phyloP scores from a whole-genome alignment of 805 yeast genomes.

The Teunomyces tritomae region DNA sequence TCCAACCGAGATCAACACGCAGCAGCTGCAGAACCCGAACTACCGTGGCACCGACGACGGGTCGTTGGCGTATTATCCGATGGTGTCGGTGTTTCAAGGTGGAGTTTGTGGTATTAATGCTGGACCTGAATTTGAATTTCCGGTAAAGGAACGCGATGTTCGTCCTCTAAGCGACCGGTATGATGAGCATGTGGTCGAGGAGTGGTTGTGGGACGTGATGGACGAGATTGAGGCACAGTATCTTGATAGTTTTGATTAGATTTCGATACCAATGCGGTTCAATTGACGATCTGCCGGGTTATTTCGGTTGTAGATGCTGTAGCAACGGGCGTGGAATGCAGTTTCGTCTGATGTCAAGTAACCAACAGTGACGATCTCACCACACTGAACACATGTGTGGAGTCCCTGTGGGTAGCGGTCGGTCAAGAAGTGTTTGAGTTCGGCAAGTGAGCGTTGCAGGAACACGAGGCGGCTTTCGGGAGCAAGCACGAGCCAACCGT shows the following conservation, averaged over 20 bases:
- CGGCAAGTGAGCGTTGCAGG: constrained; percentile 45
- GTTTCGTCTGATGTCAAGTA: constrained; percentile 25
- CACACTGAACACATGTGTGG: constrained; percentile 49
- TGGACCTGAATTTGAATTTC: constrained; percentile 57
- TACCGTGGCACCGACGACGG: constrained; percentile 69
- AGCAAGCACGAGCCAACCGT: constrained; percentile 52
- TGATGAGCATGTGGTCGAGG: constrained; percentile 72
- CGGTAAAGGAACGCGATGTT: constrained; percentile 27
- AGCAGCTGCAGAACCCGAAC: constrained; percentile 37
- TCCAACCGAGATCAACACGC: constrained; percentile 64
- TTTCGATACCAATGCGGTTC: constrained; percentile 7
- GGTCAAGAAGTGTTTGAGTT: constrained; percentile 43
- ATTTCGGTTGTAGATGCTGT: constrained; percentile 25
- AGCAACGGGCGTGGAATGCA: constrained; percentile 45
- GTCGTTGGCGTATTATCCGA: constrained; percentile 85
- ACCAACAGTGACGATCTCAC: constrained; percentile 54
- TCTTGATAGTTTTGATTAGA: constrained; percentile 42
- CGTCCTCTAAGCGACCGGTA: constrained; percentile 59
- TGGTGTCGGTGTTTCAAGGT: constrained; percentile 74
- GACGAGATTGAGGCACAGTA: constrained; percentile 76
- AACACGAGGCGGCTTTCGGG: constrained; percentile 29
- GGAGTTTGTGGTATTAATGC: constrained; percentile 73
- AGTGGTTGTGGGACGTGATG: constrained; percentile 74
- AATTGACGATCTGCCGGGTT: constrained; percentile 8
- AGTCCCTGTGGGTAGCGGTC: constrained; percentile 45